These are phyloP conservation scores for Nemania sp. DNA, from an alignment of 2,329 filamentous ascomycete species.

Conservation along the genomic window DNA sequence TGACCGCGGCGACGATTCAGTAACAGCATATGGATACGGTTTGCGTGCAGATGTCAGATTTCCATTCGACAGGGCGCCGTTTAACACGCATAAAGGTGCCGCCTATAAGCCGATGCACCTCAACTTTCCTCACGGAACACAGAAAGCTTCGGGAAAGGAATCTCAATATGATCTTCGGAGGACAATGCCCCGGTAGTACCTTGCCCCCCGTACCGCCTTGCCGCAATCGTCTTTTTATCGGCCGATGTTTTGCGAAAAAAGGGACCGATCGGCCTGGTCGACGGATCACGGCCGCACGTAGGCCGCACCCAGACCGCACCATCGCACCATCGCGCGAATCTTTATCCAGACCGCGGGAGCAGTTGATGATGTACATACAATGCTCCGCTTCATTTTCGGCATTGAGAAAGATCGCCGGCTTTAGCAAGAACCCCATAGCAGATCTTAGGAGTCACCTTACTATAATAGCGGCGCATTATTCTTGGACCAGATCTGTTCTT, in stretches of 20 bases:
- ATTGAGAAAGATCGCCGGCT: not conserved
- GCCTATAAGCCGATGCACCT: not conserved
- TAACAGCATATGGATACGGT: conserved; percentile 1
- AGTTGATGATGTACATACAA: not conserved
- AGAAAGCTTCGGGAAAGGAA: not conserved
- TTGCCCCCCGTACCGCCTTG: conserved; percentile 12
- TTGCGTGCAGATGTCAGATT: not conserved
- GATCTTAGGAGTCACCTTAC: not conserved
- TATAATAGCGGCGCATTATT: too few relatives aligned
- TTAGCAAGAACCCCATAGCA: not conserved
- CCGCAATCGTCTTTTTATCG: conserved; percentile 4
- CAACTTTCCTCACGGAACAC: not conserved
- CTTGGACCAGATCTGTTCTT: too few relatives aligned
- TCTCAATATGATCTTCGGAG: conserved; percentile 15
- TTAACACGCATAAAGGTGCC: not conserved
- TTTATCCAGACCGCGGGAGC: conserved; percentile 3
- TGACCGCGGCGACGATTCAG: too few relatives aligned
- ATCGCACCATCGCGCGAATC: conserved; percentile 4
- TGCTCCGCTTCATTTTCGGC: conserved; percentile 1
- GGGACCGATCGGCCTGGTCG: conserved; percentile 7
- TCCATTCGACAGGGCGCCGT: conserved; percentile 7
- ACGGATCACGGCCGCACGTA: not conserved
- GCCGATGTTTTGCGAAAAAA: conserved; percentile 6
- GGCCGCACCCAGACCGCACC: conserved; percentile 3
- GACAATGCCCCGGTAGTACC: conserved; percentile 12